phyloP scores from a whole-genome alignment of 495 filamentous ascomycete species.

The Aspergillus campestris region DNA sequence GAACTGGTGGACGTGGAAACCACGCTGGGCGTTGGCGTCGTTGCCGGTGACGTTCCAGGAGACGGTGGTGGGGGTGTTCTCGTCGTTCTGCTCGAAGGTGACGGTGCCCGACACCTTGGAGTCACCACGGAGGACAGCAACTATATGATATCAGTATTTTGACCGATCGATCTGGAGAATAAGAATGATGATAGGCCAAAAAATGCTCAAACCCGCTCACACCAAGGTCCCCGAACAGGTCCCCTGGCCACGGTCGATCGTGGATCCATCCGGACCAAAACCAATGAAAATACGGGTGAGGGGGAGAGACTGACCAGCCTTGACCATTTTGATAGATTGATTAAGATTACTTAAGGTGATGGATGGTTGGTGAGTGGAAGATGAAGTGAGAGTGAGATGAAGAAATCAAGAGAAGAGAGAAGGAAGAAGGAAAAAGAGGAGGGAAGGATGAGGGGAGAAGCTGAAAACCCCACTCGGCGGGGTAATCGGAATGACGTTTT shows the following conservation, averaged over 20 bases:
- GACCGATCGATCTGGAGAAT: background rate
- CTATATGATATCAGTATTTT: constrained; percentile 32
- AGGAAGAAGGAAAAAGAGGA: constrained; percentile 6
- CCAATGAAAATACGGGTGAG: constrained; percentile 14
- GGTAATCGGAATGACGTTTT: constrained; percentile 20
- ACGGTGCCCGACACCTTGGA: constrained; percentile 86
- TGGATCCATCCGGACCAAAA: constrained; percentile 15
- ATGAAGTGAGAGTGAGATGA: constrained; percentile 6
- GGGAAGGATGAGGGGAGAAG: constrained; percentile 18
- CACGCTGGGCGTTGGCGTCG: constrained; percentile 91
- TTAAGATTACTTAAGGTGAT: constrained; percentile 8
- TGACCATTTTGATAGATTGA: constrained; percentile 69
- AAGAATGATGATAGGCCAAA: constrained; percentile 30
- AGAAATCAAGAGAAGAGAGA: constrained; percentile 8
- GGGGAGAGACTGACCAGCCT: constrained; percentile 63
- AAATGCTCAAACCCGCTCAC: constrained; percentile 51
- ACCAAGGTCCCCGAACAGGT: constrained; percentile 19
- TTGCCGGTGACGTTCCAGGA: constrained; percentile 87
- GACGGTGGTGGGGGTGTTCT: constrained; percentile 73
- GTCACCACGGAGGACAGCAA: constrained; percentile 95
- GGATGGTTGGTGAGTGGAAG: background rate
- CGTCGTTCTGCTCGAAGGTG: constrained; percentile 85
- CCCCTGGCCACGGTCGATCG: constrained; percentile 25
- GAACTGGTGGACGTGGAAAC: constrained; percentile 96
- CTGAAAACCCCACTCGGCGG: constrained; percentile 19